Conservation (phyloP, 2,329 filamentous ascomycete genomes). For the Calonectria hongkongensis region DNA sequence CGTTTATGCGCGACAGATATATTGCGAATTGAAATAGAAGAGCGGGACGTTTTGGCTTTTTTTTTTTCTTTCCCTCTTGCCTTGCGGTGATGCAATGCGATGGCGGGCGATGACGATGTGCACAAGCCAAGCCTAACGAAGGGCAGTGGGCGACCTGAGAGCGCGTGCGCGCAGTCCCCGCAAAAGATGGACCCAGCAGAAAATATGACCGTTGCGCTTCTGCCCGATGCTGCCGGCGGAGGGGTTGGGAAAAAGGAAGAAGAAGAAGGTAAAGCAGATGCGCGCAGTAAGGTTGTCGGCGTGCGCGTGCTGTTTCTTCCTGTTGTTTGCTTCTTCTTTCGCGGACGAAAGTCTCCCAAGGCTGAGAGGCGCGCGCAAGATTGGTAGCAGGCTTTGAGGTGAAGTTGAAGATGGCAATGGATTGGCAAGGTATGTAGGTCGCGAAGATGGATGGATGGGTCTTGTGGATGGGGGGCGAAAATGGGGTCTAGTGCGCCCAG, state of each 20-base stretch:
- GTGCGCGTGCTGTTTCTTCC: constrained; percentile 5
- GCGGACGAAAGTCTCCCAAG: constrained; percentile 6
- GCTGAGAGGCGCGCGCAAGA: constrained; percentile 32
- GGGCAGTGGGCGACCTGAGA: constrained; percentile 15
- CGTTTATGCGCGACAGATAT: constrained; percentile 32
- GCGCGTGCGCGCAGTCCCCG: constrained; percentile 35
- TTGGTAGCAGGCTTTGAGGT: constrained; percentile 23
- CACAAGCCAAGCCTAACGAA: constrained; percentile 3
- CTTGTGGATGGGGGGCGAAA: constrained; percentile 37
- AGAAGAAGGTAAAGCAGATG: constrained; percentile 1
- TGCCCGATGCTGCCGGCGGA: constrained; percentile 39
- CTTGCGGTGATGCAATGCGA: constrained; percentile 3
- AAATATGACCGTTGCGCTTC: constrained; percentile 35
- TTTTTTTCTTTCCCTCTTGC: not conserved
- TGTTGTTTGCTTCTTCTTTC: constrained; percentile 1
- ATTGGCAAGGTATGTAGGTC: constrained; percentile 32
- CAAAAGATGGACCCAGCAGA: constrained; percentile 35
- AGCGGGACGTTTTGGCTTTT: constrained; percentile 8
- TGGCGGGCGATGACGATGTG: constrained; percentile 33
- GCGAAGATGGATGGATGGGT: constrained; percentile 38
- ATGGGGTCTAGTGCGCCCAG: constrained; percentile 41
- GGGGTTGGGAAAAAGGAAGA: constrained; percentile 5
- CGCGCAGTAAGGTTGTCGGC: not conserved
- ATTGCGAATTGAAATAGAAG: constrained; percentile 29
- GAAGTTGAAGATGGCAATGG: constrained; percentile 31